phyloP scores from a whole-genome alignment of 805 yeast genomes.

The Kazachstania africana region DNA sequence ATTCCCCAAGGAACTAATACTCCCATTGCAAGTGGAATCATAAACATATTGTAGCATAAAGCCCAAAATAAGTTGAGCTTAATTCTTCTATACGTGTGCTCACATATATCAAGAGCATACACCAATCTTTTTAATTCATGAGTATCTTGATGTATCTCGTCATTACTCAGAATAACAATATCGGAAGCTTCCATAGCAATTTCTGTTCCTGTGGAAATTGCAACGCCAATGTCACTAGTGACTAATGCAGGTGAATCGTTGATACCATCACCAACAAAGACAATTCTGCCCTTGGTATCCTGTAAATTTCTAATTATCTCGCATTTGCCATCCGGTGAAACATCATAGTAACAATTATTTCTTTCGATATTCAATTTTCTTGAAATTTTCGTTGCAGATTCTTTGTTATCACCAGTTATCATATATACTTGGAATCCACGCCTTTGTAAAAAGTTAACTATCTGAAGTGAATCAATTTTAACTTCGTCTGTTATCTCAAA shows the following conservation, averaged over 20 bases:
- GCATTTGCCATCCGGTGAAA: conserved; percentile 69
- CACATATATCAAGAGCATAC: conserved; percentile 57
- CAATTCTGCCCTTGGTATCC: conserved; percentile 35
- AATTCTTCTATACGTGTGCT: conserved; percentile 58
- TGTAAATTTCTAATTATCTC: conserved; percentile 50
- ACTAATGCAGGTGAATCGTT: conserved; percentile 96
- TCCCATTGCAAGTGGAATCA: conserved; percentile 94
- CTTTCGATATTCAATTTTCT: conserved; percentile 51
- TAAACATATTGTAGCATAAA: conserved; percentile 64
- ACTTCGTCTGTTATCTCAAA: conserved; percentile 57
- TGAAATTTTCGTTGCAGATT: conserved; percentile 57
- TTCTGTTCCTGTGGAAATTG: conserved; percentile 87
- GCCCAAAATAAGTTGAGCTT: conserved; percentile 84
- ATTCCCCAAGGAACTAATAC: conserved; percentile 69
- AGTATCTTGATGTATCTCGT: conserved; percentile 15
- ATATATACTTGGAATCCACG: conserved; percentile 59
- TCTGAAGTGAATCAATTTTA: conserved; percentile 51
- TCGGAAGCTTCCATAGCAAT: conserved; percentile 97
- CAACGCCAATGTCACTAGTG: conserved; percentile 78
- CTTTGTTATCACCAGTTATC: conserved; percentile 77
- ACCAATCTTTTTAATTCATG: conserved; percentile 36
- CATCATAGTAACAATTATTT: conserved; percentile 58
- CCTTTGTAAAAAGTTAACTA: conserved; percentile 41
- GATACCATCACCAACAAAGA: conserved; percentile 95
- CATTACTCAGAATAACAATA: conserved; percentile 61